These are phyloP conservation scores for Curvularia verruculosa DNA, from an alignment of 2,329 filamentous ascomycete species.

Conservation along the genomic window DNA sequence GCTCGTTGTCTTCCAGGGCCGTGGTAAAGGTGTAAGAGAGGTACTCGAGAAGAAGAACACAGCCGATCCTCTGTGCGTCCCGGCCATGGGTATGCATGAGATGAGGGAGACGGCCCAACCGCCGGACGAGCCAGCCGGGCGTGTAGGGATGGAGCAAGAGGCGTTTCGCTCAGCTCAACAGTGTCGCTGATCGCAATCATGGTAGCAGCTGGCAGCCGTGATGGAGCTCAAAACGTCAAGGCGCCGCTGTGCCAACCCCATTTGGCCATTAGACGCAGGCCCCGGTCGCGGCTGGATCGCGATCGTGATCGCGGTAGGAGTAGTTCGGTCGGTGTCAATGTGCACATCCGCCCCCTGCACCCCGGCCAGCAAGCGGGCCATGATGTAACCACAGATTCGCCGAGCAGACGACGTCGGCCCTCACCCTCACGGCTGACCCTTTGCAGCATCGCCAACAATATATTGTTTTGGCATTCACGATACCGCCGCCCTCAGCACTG, in stretches of 20 bases:
- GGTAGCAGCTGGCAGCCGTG: not conserved
- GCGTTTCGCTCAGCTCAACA: too few species aligned
- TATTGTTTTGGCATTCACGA: slow-evolving; percentile 21
- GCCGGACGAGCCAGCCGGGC: too few species aligned
- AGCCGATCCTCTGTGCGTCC: slow-evolving; percentile 26
- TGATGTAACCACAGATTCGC: slow-evolving; percentile 34
- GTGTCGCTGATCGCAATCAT: not conserved
- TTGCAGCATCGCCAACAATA: slow-evolving; percentile 37
- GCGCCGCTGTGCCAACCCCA: not conserved
- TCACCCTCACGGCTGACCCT: slow-evolving; percentile 23
- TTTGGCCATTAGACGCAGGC: not conserved
- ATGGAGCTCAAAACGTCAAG: not conserved
- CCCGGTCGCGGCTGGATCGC: not conserved
- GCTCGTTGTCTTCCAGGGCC: slow-evolving; percentile 17
- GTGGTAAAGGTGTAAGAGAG: slow-evolving; percentile 15
- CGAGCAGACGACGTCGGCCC: slow-evolving; percentile 27
- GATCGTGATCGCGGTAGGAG: slow-evolving; percentile 7
- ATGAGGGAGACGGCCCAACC: not conserved
- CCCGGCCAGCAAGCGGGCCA: slow-evolving; percentile 15
- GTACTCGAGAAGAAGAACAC: slow-evolving; percentile 19
- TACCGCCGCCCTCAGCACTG: slow-evolving; percentile 11
- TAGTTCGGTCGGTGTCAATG: not conserved
- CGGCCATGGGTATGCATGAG: slow-evolving; percentile 6
- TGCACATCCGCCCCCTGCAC: not conserved
- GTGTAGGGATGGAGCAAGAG: not conserved